phyloP scores from a whole-genome alignment of 768 basidiomycete genomes.

The Serendipita sp. region DNA sequence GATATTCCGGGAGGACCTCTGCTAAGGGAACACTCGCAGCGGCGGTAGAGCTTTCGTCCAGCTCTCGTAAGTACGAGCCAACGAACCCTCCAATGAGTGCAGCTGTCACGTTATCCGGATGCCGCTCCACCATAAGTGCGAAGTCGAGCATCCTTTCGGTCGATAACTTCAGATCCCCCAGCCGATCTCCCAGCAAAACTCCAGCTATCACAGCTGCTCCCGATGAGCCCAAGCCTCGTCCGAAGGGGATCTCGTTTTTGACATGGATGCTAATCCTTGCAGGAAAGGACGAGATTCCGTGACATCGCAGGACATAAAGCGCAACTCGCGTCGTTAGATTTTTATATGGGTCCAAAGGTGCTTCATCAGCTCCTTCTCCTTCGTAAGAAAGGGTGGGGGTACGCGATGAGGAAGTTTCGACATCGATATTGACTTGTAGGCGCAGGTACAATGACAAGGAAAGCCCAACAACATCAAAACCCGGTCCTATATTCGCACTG shows the following conservation, averaged over 20 bases:
- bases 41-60: conserved; percentile 62
- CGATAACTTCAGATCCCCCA: conserved; percentile 58
- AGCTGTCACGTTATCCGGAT: conserved; percentile 98
- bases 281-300: conserved; percentile 60
- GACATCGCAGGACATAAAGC: conserved; percentile 91
- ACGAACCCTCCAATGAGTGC: conserved; percentile 95
- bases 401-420: conserved; percentile 20
- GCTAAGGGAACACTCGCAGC: conserved; percentile 85
- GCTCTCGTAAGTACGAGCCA: conserved; percentile 84
- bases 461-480: conserved; percentile 98
- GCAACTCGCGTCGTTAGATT: conserved; percentile 96
- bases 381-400: conserved; percentile 56
- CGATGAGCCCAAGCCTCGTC: conserved; percentile 91
- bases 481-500: conserved; percentile 95
- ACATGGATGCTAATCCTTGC: conserved; percentile 56
- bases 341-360: conserved; percentile 88
- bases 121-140: conserved; percentile 96
- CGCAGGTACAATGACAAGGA: conserved; percentile 78
- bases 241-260: conserved; percentile 92
- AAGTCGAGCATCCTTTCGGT: conserved; percentile 73
- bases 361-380: conserved; percentile 81
- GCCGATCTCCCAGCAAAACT: conserved; percentile 72
- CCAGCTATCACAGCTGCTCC: conserved; percentile 99
- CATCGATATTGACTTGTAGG: conserved; percentile 40
- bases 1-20: conserved; percentile 93